Evolutionary conservation across 148 eudicot genomes (phyloP).

Genomic region (Pouteria glomerata): DNA sequence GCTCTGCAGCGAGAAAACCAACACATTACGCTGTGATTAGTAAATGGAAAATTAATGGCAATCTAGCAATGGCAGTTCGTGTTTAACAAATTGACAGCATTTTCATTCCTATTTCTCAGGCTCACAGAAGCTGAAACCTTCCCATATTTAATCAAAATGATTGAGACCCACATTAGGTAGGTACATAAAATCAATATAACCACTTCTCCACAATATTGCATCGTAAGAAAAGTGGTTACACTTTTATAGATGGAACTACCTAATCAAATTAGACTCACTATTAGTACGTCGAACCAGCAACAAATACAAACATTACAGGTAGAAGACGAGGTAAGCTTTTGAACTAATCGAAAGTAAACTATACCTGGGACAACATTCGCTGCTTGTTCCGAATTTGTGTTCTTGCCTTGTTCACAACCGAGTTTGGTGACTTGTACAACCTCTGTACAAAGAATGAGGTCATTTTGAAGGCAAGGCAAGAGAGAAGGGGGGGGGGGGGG

Average conservation of each 20-base stretch:
- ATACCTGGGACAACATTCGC: constrained; percentile 65
- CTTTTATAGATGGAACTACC: not conserved
- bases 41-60: not conserved
- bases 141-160: not conserved
- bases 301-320: not conserved
- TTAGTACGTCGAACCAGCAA: not conserved
- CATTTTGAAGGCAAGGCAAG: not conserved
- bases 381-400: constrained; percentile 78
- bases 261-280: not conserved
- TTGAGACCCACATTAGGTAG: too few species aligned
- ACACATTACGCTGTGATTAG: not conserved
- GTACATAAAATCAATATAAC: not conserved
- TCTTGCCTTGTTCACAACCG: constrained; percentile 69
- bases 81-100: not conserved
- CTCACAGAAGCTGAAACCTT: not conserved
- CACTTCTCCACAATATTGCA: not conserved
- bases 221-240: not conserved
- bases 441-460: constrained; percentile 38
- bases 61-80: not conserved
- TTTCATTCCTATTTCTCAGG: not conserved
- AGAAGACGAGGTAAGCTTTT: not conserved
- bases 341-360: not conserved
- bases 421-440: constrained; percentile 74
- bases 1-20: constrained; percentile 32
- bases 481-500: not conserved